Percentiles rank a stretch among this genome's conserved stretches.
phyloP scores from a whole-genome alignment of 352 stramenopile genomes.

The Globisporangium nagaii region DNA sequence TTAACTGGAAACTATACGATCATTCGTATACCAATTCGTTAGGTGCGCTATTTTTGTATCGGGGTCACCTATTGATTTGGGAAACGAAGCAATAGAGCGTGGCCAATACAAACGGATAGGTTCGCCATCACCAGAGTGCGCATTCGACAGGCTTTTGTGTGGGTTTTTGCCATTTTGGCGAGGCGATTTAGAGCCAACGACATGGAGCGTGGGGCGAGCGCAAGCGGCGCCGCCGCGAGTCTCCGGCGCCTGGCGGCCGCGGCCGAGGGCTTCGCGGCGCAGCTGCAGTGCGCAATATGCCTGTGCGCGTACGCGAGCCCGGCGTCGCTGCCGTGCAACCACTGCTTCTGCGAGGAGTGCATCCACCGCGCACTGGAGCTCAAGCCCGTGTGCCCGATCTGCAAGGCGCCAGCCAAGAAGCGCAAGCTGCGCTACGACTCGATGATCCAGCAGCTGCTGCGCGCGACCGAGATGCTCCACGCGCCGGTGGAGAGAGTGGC shows the following conservation, averaged over 20 bases:
- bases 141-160: too few species aligned
- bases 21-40: too few species aligned
- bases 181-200: background rate
- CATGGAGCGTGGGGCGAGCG: slow-evolving; percentile 5
- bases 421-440: slow-evolving; percentile 66
- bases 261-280: slow-evolving; percentile 60
- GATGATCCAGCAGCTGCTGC: slow-evolving; percentile 68
- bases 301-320: slow-evolving; percentile 65
- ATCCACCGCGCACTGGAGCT: slow-evolving; percentile 80
- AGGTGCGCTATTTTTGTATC: too few species aligned
- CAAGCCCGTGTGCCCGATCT: slow-evolving; percentile 77
- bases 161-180: too few species aligned
- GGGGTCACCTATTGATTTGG: too few species aligned
- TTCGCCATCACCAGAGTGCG: too few species aligned
- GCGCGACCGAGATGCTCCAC: slow-evolving; percentile 47
- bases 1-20: too few species aligned
- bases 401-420: slow-evolving; percentile 79
- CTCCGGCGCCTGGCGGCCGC: slow-evolving; percentile 49
- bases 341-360: slow-evolving; percentile 86
- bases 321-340: slow-evolving; percentile 78
- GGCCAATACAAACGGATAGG: too few species aligned
- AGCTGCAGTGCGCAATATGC: slow-evolving; percentile 83
- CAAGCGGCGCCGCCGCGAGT: slow-evolving; percentile 12
- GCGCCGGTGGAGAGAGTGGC: slow-evolving; percentile 9
- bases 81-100: too few species aligned